A percentile compares a stretch with the other conserved stretches of the same genome.
Conservation (phyloP, 176 grass and related monocot genomes). For the Lolium perenne region DNA sequence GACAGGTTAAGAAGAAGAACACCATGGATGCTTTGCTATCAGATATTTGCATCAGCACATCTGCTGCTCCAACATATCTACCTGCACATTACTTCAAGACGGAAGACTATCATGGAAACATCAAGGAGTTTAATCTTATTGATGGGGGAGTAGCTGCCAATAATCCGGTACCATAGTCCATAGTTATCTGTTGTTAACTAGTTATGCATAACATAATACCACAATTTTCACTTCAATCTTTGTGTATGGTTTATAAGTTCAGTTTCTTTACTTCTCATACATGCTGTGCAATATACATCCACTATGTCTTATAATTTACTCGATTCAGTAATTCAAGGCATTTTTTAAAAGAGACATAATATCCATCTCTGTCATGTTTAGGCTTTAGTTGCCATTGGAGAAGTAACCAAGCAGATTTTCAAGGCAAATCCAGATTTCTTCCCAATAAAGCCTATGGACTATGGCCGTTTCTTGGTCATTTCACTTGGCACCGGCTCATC, state of each 20-base stretch:
- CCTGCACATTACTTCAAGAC: constrained; percentile 77
- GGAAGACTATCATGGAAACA: constrained; percentile 59
- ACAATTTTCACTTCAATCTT: background rate
- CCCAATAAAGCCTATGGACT: constrained; percentile 82
- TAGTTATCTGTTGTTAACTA: constrained; percentile 22
- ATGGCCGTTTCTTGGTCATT: constrained; percentile 76
- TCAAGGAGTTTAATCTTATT: constrained; percentile 84
- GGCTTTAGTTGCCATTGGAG: constrained; percentile 82
- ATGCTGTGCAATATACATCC: background rate
- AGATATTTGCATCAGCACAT: constrained; percentile 88
- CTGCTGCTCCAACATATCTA: constrained; percentile 85
- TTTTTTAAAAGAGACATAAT: constrained; percentile 25
- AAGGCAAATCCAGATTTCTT: constrained; percentile 91
- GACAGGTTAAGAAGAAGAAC: constrained; percentile 51
- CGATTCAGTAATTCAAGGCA: constrained; percentile 30
- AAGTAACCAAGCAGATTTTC: constrained; percentile 79
- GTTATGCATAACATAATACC: background rate
- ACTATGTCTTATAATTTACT: constrained; percentile 1
- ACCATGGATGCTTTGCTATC: constrained; percentile 73
- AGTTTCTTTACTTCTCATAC: background rate
- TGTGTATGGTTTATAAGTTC: background rate
- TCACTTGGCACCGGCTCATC: constrained; percentile 82
- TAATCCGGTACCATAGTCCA: constrained; percentile 63
- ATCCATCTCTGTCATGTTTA: constrained; percentile 44
- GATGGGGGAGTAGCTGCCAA: constrained; percentile 88